Percentiles rank a stretch among this genome's conserved stretches.
phyloP scores from a whole-genome alignment of 163 green algal genomes.

The Scenedesmus sp. region DNA sequence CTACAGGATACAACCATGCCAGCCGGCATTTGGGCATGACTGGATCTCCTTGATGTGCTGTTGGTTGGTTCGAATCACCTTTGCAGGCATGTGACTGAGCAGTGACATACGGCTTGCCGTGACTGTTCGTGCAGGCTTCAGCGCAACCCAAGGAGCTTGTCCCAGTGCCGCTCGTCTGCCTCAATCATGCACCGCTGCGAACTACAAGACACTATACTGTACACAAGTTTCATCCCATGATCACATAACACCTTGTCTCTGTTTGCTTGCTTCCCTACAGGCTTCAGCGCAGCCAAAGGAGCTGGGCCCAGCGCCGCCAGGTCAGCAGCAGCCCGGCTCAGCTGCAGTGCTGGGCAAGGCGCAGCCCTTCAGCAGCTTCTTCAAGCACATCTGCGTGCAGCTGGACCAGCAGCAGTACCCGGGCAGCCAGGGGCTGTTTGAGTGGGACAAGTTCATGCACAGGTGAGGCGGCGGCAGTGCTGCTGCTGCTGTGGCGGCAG shows the following conservation, averaged over 20 bases:
- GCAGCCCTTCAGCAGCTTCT: slow-evolving; percentile 44
- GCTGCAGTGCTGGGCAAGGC: slow-evolving; percentile 11
- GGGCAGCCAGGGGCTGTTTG: background rate
- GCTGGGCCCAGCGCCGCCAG: background rate
- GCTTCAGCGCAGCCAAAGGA: background rate
- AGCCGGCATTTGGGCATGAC: background rate
- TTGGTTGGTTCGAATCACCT: too few relatives aligned
- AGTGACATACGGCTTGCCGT: too few relatives aligned
- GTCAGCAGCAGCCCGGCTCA: slow-evolving; percentile 10
- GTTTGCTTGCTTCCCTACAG: background rate
- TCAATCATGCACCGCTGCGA: background rate
- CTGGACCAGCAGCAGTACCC: slow-evolving; percentile 18
- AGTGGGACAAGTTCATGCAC: slow-evolving; percentile 44
- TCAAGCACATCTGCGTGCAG: slow-evolving; percentile 20
- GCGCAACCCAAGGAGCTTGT: background rate
- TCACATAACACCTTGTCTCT: background rate
- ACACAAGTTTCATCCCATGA: too few relatives aligned
- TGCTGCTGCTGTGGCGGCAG: background rate
- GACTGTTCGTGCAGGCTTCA: background rate
- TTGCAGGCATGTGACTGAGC: too few relatives aligned
- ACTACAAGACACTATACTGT: background rate
- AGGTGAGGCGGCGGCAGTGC: background rate
- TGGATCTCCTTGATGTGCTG: too few relatives aligned
- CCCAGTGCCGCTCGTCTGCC: background rate
- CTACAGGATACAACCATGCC: background rate